Conservation (phyloP, 371 early-diverging fungal genomes). For the Aphelidium insulamus region DNA sequence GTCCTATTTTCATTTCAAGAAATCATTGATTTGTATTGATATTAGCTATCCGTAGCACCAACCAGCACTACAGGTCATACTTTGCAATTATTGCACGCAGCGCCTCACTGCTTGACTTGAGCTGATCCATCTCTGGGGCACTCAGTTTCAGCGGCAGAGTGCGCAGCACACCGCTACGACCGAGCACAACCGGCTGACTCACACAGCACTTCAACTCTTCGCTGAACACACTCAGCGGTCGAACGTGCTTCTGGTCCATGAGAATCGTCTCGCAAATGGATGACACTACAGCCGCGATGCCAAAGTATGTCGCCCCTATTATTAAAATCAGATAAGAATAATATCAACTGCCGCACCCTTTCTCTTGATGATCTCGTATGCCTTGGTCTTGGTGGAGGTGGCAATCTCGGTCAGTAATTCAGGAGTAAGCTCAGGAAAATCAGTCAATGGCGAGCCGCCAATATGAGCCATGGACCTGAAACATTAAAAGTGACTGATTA, state of each 20-base stretch:
- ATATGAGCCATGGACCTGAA: slow-evolving; percentile 50
- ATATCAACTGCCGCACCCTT: no score
- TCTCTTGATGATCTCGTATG: slow-evolving; percentile 57
- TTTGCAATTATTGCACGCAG: no score
- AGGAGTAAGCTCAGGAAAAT: slow-evolving; percentile 29
- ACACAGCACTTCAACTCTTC: slow-evolving; percentile 32
- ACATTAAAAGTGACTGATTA: no score
- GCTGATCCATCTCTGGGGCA: slow-evolving; percentile 21
- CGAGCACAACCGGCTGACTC: slow-evolving; percentile 48
- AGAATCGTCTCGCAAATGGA: slow-evolving; percentile 38
- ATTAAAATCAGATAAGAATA: no score
- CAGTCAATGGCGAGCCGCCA: slow-evolving; percentile 41
- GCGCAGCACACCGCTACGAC: slow-evolving; percentile 36
- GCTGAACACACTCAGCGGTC: slow-evolving; percentile 39
- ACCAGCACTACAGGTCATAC: no score
- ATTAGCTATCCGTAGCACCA: no score
- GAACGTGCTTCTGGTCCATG: slow-evolving; percentile 27
- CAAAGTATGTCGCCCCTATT: slow-evolving; percentile 68
- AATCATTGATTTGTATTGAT: no score
- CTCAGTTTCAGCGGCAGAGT: slow-evolving; percentile 33
- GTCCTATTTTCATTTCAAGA: no score
- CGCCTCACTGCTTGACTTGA: no score
- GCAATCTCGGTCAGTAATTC: slow-evolving; percentile 27
- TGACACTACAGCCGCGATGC: slow-evolving; percentile 60
- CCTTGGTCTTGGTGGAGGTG: slow-evolving; percentile 35